Evolutionary conservation across 2,329 filamentous ascomycete genomes (phyloP), one percentile per base, ranked within the genome.

Genomic region (Amylocarpus encephaloides): DNA sequence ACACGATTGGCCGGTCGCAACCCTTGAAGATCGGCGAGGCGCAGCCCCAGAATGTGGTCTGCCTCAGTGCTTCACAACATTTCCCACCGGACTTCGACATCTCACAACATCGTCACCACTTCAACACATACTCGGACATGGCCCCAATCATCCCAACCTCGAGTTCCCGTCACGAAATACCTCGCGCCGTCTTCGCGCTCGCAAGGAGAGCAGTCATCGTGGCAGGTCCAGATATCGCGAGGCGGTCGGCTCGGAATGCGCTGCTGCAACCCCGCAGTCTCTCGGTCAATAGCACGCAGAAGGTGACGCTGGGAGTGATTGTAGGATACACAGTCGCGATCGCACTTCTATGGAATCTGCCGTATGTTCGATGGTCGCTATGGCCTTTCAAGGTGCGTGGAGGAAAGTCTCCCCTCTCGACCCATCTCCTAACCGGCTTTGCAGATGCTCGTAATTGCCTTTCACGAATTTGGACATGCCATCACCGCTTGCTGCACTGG

Each of bases 401-500:
- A 38, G 29, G 12, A 13, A 13, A 16, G 12, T 36, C 12, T 4
- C 4, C 5, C 34, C 12, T 5, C 34, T 36, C 4, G 12, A 36
- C 34, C 29, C n/a, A 44, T 19, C n/a, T 26, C 18, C 11, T 16
- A 11, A 11, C n/a, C 1, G 2, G 15, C n/a, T 11, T 5, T 35
- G 1, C 51, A 86, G 82, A 89, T 90, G 86, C 76, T 91, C 16
- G 85, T 88, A 46, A 90, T 91, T 56, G 86, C 86, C 34, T 91
- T 90, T 67, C 86, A 91, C 69, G 86, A 91, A 59, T 83, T 90
- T 62, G 80, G 84, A 11, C 86, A 91, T 68, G 86, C 86, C 43
- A 78, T 88, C 60, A 81, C 81, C 1, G 84, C 85, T 35, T 77
- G 83, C 55, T 78, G 82, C 52, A 91, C 86, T 0, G 86, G 86